Evolutionary conservation across 2,329 filamentous ascomycete species (phyloP).

Genomic region (Claviceps citrina): DNA sequence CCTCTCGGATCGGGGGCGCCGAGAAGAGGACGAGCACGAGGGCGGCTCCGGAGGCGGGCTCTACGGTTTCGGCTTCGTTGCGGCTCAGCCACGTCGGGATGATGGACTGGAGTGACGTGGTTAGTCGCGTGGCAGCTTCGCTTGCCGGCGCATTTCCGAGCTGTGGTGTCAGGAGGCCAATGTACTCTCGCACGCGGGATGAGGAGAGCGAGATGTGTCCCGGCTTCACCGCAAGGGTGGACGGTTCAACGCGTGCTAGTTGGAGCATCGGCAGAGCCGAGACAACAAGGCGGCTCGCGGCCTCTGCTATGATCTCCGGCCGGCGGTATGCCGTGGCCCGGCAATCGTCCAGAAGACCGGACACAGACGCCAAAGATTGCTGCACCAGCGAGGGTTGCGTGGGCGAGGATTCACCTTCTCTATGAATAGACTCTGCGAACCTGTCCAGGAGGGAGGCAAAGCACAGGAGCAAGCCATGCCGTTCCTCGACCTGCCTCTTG

Average conservation of each 20-base stretch:
- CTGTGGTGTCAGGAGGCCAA: conserved; percentile 11
- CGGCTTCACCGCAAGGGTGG: conserved; percentile 6
- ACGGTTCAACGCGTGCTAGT: conserved; percentile 13
- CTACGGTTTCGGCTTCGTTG: conserved; percentile 34
- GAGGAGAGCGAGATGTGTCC: conserved; percentile 15
- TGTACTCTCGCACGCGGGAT: conserved; percentile 9
- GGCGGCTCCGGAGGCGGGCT: conserved; percentile 34
- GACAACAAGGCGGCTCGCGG: conserved; percentile 41
- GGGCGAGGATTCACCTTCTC: conserved; percentile 5
- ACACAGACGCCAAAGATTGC: conserved; percentile 15
- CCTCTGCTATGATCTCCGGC: conserved; percentile 50
- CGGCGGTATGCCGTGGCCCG: conserved; percentile 34
- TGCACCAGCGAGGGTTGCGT: conserved; percentile 12
- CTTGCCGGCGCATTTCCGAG: conserved; percentile 3
- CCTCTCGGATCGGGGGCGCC: conserved; percentile 18
- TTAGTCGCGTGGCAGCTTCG: conserved; percentile 10
- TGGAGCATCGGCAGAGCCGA: conserved; percentile 35
- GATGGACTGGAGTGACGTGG: conserved; percentile 16
- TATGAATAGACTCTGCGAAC: conserved; percentile 20
- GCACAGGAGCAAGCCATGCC: conserved; percentile 50
- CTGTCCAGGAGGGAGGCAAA: conserved; percentile 42
- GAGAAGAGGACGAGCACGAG: conserved; percentile 34
- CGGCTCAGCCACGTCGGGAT: conserved; percentile 32
- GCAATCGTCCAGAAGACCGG: conserved; percentile 26
- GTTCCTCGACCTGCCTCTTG: conserved; percentile 48